Conservation (phyloP, 805 yeast species). For the Yamadazyma philogaea region DNA sequence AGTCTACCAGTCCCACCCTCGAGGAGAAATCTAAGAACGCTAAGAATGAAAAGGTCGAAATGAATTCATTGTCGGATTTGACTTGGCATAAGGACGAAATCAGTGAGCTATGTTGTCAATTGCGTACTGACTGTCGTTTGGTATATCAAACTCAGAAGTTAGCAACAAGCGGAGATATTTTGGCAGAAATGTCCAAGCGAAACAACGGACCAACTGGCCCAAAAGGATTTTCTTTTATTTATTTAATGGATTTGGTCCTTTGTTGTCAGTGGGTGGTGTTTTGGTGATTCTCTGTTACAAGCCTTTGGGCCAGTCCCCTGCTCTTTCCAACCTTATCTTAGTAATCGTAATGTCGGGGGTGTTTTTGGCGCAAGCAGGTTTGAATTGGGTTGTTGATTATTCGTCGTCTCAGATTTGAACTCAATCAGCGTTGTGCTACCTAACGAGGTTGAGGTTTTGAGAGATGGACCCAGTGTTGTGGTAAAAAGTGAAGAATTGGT, state of each 20-base stretch:
- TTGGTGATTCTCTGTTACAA: slow-evolving; percentile 45
- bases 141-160: slow-evolving; percentile 20
- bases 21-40: slow-evolving; percentile 18
- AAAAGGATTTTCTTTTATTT: slow-evolving; percentile 36
- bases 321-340: slow-evolving; percentile 40
- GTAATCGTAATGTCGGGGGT: slow-evolving; percentile 41
- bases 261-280: slow-evolving; percentile 41
- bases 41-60: slow-evolving; percentile 9
- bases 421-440: slow-evolving; percentile 46
- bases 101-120: slow-evolving; percentile 20
- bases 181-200: slow-evolving; percentile 38
- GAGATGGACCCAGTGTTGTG: slow-evolving; percentile 28
- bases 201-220: slow-evolving; percentile 31
- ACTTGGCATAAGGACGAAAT: slow-evolving; percentile 30
- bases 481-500: slow-evolving; percentile 35
- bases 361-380: slow-evolving; percentile 40
- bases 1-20: slow-evolving; percentile 35
- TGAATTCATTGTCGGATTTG: slow-evolving; percentile 21
- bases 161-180: slow-evolving; percentile 16
- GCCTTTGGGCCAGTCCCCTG: slow-evolving; percentile 48
- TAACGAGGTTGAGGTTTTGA: slow-evolving; percentile 27
- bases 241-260: slow-evolving; percentile 49
- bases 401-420: slow-evolving; percentile 46
- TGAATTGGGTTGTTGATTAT: slow-evolving; percentile 47
- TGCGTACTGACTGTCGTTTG: slow-evolving; percentile 20